phyloP scores from a whole-genome alignment of 768 basidiomycete genomes.

The Boletus rubescentipes region DNA sequence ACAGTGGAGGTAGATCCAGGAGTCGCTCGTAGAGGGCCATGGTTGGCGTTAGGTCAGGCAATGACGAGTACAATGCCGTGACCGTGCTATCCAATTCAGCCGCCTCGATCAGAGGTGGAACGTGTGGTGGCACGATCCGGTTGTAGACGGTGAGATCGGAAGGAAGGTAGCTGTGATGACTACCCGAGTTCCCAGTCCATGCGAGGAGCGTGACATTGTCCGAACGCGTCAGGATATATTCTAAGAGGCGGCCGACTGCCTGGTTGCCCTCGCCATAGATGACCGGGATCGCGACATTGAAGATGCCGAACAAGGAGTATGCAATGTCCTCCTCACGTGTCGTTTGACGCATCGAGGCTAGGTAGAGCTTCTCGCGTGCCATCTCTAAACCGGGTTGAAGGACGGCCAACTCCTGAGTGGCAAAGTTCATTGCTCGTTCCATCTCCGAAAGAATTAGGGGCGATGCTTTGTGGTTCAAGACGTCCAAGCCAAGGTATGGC shows the following conservation, averaged over 20 bases:
- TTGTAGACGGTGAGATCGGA: background rate
- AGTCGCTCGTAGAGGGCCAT: background rate
- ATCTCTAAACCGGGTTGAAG: background rate
- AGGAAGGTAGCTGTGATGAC: conserved; percentile 4
- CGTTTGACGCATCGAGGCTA: conserved; percentile 2
- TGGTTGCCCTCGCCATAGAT: conserved; percentile 11
- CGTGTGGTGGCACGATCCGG: background rate
- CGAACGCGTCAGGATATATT: conserved; percentile 2
- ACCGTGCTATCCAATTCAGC: background rate
- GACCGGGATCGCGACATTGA: background rate
- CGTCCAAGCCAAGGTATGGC: background rate
- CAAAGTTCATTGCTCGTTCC: background rate
- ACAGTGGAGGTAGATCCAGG: background rate
- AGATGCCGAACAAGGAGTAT: conserved; percentile 11
- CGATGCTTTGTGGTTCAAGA: conserved; percentile 7
- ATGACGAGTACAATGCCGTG: background rate
- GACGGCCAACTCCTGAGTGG: background rate
- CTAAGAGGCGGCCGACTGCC: conserved; percentile 6
- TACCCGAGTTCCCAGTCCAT: background rate
- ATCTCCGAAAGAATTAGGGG: conserved; percentile 1
- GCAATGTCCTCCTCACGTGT: conserved; percentile 4
- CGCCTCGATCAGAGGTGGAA: background rate
- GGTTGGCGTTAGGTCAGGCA: background rate
- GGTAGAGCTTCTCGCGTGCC: conserved; percentile 9
- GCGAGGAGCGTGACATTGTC: conserved; percentile 3